Conservation (phyloP, 2,329 filamentous ascomycete genomes). For the Phoma sp. region DNA sequence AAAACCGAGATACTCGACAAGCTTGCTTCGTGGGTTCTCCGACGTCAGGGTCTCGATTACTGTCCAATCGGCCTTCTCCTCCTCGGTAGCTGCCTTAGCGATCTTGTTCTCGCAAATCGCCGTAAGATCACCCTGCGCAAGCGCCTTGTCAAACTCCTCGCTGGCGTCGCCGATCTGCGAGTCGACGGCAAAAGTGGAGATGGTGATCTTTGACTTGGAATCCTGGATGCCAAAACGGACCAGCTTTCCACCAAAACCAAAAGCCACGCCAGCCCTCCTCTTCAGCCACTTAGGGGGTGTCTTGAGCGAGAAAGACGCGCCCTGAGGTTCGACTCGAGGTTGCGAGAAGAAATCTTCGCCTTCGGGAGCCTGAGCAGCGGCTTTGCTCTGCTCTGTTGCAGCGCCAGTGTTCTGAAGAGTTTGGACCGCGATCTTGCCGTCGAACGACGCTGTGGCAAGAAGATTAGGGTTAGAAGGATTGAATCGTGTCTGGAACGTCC, state of each 20-base stretch:
- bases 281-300: slow-evolving; percentile 92
- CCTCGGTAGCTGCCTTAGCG: slow-evolving; percentile 75
- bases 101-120: slow-evolving; percentile 82
- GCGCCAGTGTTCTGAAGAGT: slow-evolving; percentile 93
- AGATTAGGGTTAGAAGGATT: slow-evolving; percentile 91
- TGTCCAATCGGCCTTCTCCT: slow-evolving; percentile 95
- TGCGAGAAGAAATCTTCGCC: slow-evolving; percentile 97
- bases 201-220: slow-evolving; percentile 75
- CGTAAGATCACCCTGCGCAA: slow-evolving; percentile 77
- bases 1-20: slow-evolving; percentile 92
- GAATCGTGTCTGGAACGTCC: slow-evolving; percentile 95
- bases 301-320: slow-evolving; percentile 82
- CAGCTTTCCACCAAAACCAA: slow-evolving; percentile 94
- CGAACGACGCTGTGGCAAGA: slow-evolving; percentile 93
- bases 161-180: slow-evolving; percentile 82
- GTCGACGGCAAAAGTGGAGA: slow-evolving; percentile 89
- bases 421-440: slow-evolving; percentile 93
- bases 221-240: slow-evolving; percentile 76
- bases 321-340: slow-evolving; percentile 89
- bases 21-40: slow-evolving; percentile 81
- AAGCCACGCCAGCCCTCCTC: slow-evolving; percentile 82
- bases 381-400: slow-evolving; percentile 66
- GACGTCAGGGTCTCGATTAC: slow-evolving; percentile 89
- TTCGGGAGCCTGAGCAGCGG: slow-evolving; percentile 70
- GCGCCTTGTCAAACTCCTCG: slow-evolving; percentile 82